Base-by-base conservation (phyloP, 768 basidiomycete species). In the Podaxis carcinomalis region DNA sequence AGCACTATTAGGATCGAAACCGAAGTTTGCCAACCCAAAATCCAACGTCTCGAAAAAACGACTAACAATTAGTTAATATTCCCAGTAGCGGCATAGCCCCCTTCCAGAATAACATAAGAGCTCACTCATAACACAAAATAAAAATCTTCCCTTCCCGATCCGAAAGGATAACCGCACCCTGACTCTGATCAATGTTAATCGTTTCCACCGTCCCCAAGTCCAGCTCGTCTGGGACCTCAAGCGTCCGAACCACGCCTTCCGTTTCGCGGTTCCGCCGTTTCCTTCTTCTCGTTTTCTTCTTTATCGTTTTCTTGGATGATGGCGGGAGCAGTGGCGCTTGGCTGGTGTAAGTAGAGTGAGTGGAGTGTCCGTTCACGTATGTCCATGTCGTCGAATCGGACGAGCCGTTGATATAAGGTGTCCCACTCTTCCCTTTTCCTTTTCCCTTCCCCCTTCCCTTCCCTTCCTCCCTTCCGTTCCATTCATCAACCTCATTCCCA, bases 121-220 rank as follows among this genome's bases (percentile, higher is more conserved):
- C 40, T 69, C 62, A 81, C 68, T 81, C 79, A 74, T 90, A 90
- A 74, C 84, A 84, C 67, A 90, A 68, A 68, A 90, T 89, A 73
- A 86, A 90, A 56, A 90, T 87, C 75, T 80, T 85, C 46, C 89
- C 88, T 11, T 80, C 78, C 74, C 77, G 83, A 61, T 87, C 84
- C 36, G 84, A 86, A 56, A 90, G 70, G 62, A 89, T 88, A 42
- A 90, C 80, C 7, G 87, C 85, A 1, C 88, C 89, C 68, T 90
- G 89, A 40, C 79, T 81, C 75, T 90, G 89, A 69, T 90, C 89
- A 55, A 90, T 87, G 69, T 89, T 89, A 66, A 90, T 87, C 64
- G 87, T 89, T 75, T 89, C 88, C 28, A 90, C 86, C 40, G 69
- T 72, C 51, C 85, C 81, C 62, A 90, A 70, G 66, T 90, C 82